Base-by-base conservation (phyloP, 352 stramenopile genomes). In the Saprolegnia parasitica region DNA sequence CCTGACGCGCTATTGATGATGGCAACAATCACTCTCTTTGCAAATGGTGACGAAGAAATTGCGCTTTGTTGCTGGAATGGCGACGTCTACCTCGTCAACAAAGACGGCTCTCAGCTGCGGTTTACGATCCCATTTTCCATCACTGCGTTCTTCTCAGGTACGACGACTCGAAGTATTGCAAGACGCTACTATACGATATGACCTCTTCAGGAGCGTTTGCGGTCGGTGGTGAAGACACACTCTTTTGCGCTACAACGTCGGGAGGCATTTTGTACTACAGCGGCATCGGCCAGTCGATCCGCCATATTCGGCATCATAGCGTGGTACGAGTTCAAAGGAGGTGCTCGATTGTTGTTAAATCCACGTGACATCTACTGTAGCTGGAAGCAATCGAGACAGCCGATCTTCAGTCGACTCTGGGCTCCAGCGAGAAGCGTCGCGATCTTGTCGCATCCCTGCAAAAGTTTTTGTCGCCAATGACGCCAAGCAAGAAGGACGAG, bases 1-100 rank as follows among this genome's bases (percentile, higher is more conserved):
- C 74, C 79, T 23, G 79, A 87, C 46, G 78, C 81, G 35, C 68
- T 86, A 23, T 72, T 89, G 4, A 79, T 76, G 23, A 74, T 84
- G 21, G 79, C 84, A 50, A 86, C 58, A 8, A 67, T 67, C 42
- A 54, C 49, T 37, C 35, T 67, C 15, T 67, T 67, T 23, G 37
- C 52, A 21, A 40, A 67, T 23, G 58, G 58, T 13, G 58, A 56
- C 18, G 58, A 67, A 42, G 58, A 67, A 67, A 35, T 67, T 11
- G 35, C 50, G 29, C 29, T 67, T 18, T 67, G 58, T 42, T 67
- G 58, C 40, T 67, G 58, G 58, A 67, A 67, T 16, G 58, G 58
- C 5, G 58, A 67, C 58, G 58, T 67, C 8, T 67, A 55, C 26
- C 23, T 67, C 35, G 45, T 67, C 42, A 67, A 67, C 45, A 56